Evolutionary conservation across 2,329 filamentous ascomycete genomes (phyloP), one percentile per base, ranked within the genome.

Genomic region (Thelonectria discophora): DNA sequence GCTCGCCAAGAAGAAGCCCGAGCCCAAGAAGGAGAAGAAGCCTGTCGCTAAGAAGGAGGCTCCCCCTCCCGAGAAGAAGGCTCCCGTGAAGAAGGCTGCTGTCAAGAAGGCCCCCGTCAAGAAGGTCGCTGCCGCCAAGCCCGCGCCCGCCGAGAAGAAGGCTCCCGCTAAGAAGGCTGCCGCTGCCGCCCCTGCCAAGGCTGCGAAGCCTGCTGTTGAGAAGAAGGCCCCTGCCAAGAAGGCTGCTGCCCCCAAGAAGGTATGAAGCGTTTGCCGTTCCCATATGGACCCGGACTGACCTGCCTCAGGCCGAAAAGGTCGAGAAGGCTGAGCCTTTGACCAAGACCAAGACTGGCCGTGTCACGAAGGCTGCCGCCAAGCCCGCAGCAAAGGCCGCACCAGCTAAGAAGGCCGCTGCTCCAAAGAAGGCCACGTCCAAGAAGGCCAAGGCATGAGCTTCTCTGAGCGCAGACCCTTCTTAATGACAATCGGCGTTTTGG

Each of bases 281-380:
- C 11, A 37, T 10, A 7, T n/a, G 30, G 2, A 13, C 4, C 10
- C 18, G 20, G 27, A n/a, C 48, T 61, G 27, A 61, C 53, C 17
- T 2, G 2, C 39, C 7, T 27, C 18, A 56, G 58, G 32, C 58
- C 18, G 58, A 55, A 15, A 48, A 77, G 75, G 62, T 88, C 59
- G 88, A 92, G 69, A 88, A 90, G 79, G 83, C 88, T 65, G 75
- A 78, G 60, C 90, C 50, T 80, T 93, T 37, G 54, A 86, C 85
- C 76, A 94, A 92, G 87, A 94, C 92, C 77, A 95, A 95, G 87
- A 89, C 91, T 55, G 92, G 93, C 50, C 90, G 93, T 69, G 90
- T 96, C 72, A 87, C 90, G 72, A 96, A 95, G 87, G 82, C 82
- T 8, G 77, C 81, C 42, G 82, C 84, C 74, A 82, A 82, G 78